phyloP scores from a whole-genome alignment of 495 filamentous ascomycete genomes.

The Podospora conica region DNA sequence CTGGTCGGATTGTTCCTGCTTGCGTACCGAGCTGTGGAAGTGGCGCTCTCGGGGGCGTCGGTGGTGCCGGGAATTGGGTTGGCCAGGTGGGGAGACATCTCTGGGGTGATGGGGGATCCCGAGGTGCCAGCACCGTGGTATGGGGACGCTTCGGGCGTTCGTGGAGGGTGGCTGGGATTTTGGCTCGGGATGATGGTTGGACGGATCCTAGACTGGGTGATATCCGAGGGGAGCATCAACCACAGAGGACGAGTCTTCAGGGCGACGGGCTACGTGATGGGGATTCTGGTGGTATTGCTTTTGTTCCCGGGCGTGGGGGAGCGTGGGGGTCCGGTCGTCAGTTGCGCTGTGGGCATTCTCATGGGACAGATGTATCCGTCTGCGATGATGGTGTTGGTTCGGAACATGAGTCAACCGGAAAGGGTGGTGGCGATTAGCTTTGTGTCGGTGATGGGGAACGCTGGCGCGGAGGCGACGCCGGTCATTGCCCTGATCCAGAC shows the following conservation, averaged over 20 bases:
- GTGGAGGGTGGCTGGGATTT: too few species aligned
- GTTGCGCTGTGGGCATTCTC: constrained; percentile 62
- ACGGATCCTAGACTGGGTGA: too few species aligned
- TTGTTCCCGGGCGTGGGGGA: constrained; percentile 74
- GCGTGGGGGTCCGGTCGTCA: constrained; percentile 62
- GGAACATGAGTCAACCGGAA: constrained; percentile 53
- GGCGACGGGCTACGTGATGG: too few species aligned
- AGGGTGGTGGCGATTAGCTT: constrained; percentile 63
- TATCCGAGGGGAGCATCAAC: too few species aligned
- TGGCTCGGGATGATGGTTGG: too few species aligned
- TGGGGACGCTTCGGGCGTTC: too few species aligned
- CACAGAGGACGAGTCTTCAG: too few species aligned
- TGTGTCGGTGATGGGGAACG: constrained; percentile 66
- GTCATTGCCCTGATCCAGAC: constrained; percentile 70
- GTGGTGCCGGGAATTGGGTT: too few species aligned
- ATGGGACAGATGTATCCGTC: constrained; percentile 74
- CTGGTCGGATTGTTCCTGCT: constrained; percentile 73
- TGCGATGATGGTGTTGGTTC: constrained; percentile 58
- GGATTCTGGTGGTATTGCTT: constrained; percentile 35
- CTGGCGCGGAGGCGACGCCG: constrained; percentile 66
- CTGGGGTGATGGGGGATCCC: constrained; percentile 33
- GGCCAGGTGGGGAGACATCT: constrained; percentile 54
- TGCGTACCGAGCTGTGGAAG: constrained; percentile 74
- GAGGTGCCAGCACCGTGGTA: too few species aligned
- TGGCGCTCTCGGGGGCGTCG: constrained; percentile 56